Conservation (phyloP, 352 stramenopile species). For the Peronospora belbahrii region DNA sequence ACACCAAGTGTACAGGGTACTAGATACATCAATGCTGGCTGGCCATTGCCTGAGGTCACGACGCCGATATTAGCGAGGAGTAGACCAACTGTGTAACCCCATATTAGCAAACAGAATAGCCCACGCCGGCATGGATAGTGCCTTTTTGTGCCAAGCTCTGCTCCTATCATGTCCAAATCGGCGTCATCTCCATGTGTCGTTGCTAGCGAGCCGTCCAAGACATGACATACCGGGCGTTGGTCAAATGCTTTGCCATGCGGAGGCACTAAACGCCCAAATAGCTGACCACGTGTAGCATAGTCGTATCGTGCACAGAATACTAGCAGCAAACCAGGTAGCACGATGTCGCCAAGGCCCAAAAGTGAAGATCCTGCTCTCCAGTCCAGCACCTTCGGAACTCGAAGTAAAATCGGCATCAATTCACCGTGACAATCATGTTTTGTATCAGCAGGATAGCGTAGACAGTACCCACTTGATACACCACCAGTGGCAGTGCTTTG, state of each 20-base stretch:
- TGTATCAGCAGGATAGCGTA: conserved; percentile 66
- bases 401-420: conserved; percentile 91
- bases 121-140: conserved; percentile 32
- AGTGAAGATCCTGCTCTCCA: conserved; percentile 89
- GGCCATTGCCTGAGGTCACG: conserved; percentile 86
- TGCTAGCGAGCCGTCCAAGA: conserved; percentile 1
- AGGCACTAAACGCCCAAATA: conserved; percentile 52
- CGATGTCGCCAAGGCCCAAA: conserved; percentile 95
- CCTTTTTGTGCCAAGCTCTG: conserved; percentile 43
- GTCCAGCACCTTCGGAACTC: conserved; percentile 90
- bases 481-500: conserved; percentile 35
- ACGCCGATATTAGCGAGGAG: conserved; percentile 92
- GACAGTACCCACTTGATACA: conserved; percentile 46
- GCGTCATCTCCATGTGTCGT: neutral
- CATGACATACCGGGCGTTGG: conserved; percentile 8
- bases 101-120: conserved; percentile 78
- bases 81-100: conserved; percentile 91
- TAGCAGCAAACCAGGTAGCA: conserved; percentile 91
- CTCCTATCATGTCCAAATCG: conserved; percentile 23
- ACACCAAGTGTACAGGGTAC: conserved; percentile 89
- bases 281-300: conserved; percentile 70
- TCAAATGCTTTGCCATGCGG: conserved; percentile 34
- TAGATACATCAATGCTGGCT: conserved; percentile 95
- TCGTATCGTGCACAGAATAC: conserved; percentile 93
- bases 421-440: conserved; percentile 59